Evolutionary conservation across 2,329 filamentous ascomycete species (phyloP).

Genomic region (Neofusicoccum parvum): DNA sequence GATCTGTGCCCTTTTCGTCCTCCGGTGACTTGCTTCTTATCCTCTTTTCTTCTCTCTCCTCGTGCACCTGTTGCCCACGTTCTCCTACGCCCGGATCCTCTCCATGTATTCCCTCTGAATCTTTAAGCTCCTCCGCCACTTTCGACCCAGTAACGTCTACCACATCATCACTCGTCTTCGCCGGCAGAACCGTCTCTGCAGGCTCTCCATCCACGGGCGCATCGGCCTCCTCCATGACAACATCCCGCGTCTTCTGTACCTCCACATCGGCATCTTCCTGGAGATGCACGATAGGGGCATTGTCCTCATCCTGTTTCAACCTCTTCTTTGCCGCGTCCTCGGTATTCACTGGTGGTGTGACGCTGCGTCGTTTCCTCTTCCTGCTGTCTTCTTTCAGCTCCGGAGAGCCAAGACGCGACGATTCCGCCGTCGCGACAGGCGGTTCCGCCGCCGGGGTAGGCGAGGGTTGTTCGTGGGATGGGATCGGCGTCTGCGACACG

Average conservation of each 20-base stretch:
- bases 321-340: conserved; percentile 48
- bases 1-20: not conserved
- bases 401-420: conserved; percentile 38
- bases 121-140: conserved; percentile 31
- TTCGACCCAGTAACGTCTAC: conserved; percentile 25
- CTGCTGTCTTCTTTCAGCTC: conserved; percentile 40
- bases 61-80: conserved; percentile 8
- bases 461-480: conserved; percentile 12
- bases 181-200: conserved; percentile 26
- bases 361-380: conserved; percentile 47
- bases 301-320: conserved; percentile 41
- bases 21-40: conserved; percentile 15
- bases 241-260: conserved; percentile 4
- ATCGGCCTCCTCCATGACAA: conserved; percentile 8
- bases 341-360: conserved; percentile 37
- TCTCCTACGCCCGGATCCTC: conserved; percentile 5
- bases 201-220: conserved; percentile 2
- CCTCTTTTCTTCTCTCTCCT: conserved; percentile 1
- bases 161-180: conserved; percentile 32
- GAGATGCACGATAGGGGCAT: conserved; percentile 32
- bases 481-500: conserved; percentile 21
- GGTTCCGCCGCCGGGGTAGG: conserved; percentile 1
- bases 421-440: conserved; percentile 1
- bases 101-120: conserved; percentile 18
- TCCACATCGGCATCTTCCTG: conserved; percentile 29